Evolutionary conservation across 495 filamentous ascomycete genomes (phyloP).

Genomic region (Talaromyces liani): DNA sequence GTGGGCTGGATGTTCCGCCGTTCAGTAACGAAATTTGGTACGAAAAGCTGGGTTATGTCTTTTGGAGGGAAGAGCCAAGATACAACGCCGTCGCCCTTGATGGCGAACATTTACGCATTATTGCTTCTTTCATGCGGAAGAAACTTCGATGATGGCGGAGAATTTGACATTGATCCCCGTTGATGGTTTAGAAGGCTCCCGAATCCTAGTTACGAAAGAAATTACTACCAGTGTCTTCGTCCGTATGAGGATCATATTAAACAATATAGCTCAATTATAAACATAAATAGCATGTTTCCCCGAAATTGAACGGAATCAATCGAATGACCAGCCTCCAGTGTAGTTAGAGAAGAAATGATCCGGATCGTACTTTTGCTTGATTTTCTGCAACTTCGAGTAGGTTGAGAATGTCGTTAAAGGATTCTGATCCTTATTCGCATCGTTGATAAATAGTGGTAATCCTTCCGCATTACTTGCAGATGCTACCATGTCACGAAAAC

Average conservation of each 20-base stretch:
- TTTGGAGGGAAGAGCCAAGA: conserved; percentile 21
- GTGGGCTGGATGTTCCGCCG: conserved; percentile 8
- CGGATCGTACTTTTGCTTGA: conserved; percentile 32
- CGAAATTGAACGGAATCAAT: not conserved
- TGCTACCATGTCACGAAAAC: conserved; percentile 24
- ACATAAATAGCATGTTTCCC: not conserved
- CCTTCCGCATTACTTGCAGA: conserved; percentile 20
- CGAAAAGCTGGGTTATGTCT: conserved; percentile 21
- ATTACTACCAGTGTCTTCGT: not conserved
- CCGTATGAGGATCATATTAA: not conserved
- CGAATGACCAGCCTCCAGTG: conserved; percentile 29
- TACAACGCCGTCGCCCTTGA: conserved; percentile 13
- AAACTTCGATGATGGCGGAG: conserved; percentile 12
- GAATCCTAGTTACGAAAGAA: not conserved
- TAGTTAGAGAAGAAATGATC: conserved; percentile 27
- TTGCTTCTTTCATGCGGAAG: conserved; percentile 23
- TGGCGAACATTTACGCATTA: conserved; percentile 10
- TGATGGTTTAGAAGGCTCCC: not conserved
- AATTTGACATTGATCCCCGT: not conserved
- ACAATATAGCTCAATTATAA: not conserved
- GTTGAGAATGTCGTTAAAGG: conserved; percentile 24
- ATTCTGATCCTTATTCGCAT: conserved; percentile 24
- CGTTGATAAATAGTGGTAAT: conserved; percentile 27
- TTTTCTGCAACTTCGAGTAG: conserved; percentile 19
- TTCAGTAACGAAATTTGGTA: conserved; percentile 27